phyloP scores from a whole-genome alignment of 805 yeast genomes.

The Starmerella floris region DNA sequence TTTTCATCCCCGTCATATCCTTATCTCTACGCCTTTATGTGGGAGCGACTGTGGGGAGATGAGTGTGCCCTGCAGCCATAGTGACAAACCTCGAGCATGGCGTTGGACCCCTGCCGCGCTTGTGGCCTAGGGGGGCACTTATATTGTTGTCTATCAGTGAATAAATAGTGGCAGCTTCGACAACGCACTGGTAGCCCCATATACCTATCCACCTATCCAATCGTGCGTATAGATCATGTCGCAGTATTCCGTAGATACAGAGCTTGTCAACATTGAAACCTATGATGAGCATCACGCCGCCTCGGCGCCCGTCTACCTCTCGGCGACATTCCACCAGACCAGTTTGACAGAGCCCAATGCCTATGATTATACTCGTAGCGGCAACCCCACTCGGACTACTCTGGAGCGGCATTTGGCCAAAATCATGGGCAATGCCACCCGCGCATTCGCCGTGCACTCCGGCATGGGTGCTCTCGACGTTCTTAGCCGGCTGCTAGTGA shows the following conservation, averaged over 20 bases:
- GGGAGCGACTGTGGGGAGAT: no score
- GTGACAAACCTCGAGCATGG: no score
- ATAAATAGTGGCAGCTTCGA: no score
- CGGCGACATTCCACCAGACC: slow-evolving; percentile 85
- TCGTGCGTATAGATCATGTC: background rate
- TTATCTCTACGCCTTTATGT: no score
- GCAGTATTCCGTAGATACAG: slow-evolving; percentile 42
- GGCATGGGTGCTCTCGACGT: slow-evolving; percentile 93
- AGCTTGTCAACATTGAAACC: slow-evolving; percentile 48
- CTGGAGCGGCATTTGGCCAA: slow-evolving; percentile 66
- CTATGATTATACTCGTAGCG: slow-evolving; percentile 79
- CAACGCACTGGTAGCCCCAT: no score
- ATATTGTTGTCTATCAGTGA: no score
- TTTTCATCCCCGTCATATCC: no score
- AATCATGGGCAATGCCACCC: slow-evolving; percentile 56
- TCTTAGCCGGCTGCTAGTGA: slow-evolving; percentile 53
- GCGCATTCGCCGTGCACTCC: slow-evolving; percentile 68
- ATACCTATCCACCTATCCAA: background rate
- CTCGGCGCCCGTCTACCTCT: slow-evolving; percentile 77
- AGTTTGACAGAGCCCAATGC: slow-evolving; percentile 63
- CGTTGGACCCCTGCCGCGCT: no score
- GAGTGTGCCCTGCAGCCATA: no score
- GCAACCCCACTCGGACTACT: slow-evolving; percentile 81
- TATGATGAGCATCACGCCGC: slow-evolving; percentile 66
- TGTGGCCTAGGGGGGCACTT: no score